phyloP scores from a whole-genome alignment of 2,329 filamentous ascomycete species.

The Nemania bipapillata region DNA sequence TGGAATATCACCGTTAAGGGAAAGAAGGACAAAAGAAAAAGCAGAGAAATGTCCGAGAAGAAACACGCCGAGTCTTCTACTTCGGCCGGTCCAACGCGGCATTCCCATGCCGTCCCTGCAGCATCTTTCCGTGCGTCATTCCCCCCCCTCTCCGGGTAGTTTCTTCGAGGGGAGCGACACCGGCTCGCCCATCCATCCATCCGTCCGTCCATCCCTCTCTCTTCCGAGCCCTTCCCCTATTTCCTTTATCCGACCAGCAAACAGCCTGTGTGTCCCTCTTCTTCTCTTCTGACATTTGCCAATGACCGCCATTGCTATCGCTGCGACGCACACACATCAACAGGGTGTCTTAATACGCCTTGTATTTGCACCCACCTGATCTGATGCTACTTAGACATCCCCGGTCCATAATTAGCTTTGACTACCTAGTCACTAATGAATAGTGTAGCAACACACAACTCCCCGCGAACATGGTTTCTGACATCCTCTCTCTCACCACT shows the following conservation, averaged over 20 bases:
- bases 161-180: constrained; percentile 19
- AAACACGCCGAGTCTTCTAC: constrained; percentile 58
- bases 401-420: constrained; percentile 36
- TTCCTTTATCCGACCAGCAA: constrained; percentile 14
- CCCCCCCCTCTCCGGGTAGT: constrained; percentile 43
- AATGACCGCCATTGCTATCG: background rate
- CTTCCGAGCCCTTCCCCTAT: background rate
- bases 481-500: constrained; percentile 88
- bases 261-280: constrained; percentile 5
- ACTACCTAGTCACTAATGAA: no score
- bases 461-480: constrained; percentile 90
- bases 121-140: constrained; percentile 64
- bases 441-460: constrained; percentile 70
- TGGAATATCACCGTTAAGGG: constrained; percentile 6
- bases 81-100: constrained; percentile 53
- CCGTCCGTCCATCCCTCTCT: background rate
- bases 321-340: constrained; percentile 1
- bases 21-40: constrained; percentile 16
- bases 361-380: constrained; percentile 12
- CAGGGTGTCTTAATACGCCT: background rate
- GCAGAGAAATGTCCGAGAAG: constrained; percentile 57
- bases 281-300: background rate
- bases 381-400: constrained; percentile 27
- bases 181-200: no score
- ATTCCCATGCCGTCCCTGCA: constrained; percentile 58